Evolutionary conservation across 164 flowering plant genomes (phyloP), one percentile per base, ranked within the genome.

Genomic region (Hamamelis virginiana): DNA sequence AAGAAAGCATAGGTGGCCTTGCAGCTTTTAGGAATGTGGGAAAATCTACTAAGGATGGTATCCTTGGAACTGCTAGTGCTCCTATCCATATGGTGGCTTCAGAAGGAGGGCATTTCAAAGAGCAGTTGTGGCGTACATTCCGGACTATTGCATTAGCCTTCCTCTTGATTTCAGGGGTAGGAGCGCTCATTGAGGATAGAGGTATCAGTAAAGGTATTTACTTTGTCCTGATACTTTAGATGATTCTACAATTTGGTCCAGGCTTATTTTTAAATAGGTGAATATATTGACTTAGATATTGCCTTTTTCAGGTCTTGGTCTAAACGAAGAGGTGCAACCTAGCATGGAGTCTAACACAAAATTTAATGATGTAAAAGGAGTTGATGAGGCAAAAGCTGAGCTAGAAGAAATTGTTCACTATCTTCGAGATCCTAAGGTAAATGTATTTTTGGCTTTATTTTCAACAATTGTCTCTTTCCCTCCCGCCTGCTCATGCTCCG

Each of bases 351-450:
- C 99, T 1, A 90, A 77, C 65, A 93, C 99, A 61, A 96, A 93
- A 71, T 93, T 96, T 74, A 87, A 55, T 77, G 99, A 96, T 70
- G 98, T 96, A 16, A 96, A 96, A 78, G 99, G 99, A 73, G 95
- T 93, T 62, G 99, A 96, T 84, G 99, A 96, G 77, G 99, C 99
- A 62, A 96, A 96, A 79, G 82, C 90, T 60, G 99, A 96, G 83
- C 82, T 96, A 26, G 99, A 93, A 80, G 99, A 96, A 80, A 93
- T 96, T 79, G 98, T 96, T 71, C 98, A 96, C 73, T 96, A 96
- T 76, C 97, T 96, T 66, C 90, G 97, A 58, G 91, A 89, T 81
- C 94, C 94, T 10, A 87, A 87, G 94, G 94, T 85, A 72, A 53
- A 21, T 48, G 28, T 12, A 1, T 61, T 47, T 27, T 18, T 45